Evolutionary conservation across 2,329 filamentous ascomycete species (phyloP).

Genomic region (Coniella lustricola): DNA sequence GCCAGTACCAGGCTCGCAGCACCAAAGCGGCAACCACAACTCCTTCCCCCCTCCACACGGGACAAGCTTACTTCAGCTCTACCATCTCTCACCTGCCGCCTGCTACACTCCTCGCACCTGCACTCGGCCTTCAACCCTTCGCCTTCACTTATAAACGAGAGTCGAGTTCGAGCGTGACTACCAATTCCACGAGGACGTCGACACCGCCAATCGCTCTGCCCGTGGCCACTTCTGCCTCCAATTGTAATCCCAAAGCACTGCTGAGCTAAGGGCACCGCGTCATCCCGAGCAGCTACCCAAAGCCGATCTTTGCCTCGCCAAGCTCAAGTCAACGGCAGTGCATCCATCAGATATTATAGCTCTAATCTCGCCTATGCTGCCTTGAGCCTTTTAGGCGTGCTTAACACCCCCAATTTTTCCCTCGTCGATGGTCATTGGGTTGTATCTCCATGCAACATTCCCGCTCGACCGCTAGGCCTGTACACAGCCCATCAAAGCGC

Average conservation of each 20-base stretch:
- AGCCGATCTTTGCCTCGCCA: constrained; percentile 8
- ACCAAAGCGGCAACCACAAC: neutral
- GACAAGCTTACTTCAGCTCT: neutral
- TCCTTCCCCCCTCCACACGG: neutral
- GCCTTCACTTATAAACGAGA: neutral
- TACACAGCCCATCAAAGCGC: no score
- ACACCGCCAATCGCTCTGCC: neutral
- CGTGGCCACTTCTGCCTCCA: neutral
- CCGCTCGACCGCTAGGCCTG: neutral
- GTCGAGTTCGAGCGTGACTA: neutral
- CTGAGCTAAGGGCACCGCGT: neutral
- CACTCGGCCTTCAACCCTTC: neutral
- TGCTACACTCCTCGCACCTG: neutral
- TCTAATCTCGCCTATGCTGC: constrained; percentile 17
- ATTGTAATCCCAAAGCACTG: neutral
- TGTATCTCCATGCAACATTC: neutral
- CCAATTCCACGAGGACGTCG: neutral
- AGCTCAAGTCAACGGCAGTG: constrained; percentile 9
- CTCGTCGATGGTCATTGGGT: constrained; percentile 7
- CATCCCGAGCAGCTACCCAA: constrained; percentile 7
- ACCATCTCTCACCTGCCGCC: no score
- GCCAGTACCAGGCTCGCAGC: no score
- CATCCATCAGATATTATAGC: constrained; percentile 15
- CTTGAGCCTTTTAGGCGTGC: constrained; percentile 11
- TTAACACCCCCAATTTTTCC: constrained; percentile 9